A percentile compares a stretch with the other conserved stretches of the same genome.
Conservation (phyloP, 441 rosid genomes). For the Populus hybrid region DNA sequence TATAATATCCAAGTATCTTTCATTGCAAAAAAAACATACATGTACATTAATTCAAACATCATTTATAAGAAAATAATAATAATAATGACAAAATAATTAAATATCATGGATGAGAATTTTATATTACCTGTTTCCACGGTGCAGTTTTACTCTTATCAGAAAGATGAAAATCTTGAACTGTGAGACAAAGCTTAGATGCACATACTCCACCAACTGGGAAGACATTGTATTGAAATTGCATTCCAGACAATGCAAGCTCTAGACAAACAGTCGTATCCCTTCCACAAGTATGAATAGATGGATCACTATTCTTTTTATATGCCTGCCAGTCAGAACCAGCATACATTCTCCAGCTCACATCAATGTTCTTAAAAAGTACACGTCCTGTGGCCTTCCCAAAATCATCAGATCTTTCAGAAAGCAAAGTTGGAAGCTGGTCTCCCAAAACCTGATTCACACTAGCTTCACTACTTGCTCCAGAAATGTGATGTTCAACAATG, state of each 20-base stretch:
- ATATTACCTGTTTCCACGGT: constrained; percentile 81
- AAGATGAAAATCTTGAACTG: constrained; percentile 68
- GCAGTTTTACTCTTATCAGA: constrained; percentile 72
- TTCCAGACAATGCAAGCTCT: constrained; percentile 69
- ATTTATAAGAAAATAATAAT: constrained; percentile 6
- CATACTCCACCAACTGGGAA: constrained; percentile 66
- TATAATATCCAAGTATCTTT: constrained; percentile 79
- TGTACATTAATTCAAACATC: constrained; percentile 4
- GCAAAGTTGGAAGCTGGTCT: constrained; percentile 39
- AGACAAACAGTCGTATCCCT: constrained; percentile 64
- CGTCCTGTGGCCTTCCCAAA: constrained; percentile 50
- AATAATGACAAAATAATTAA: background rate
- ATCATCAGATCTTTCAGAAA: constrained; percentile 35
- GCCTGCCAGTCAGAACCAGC: constrained; percentile 84
- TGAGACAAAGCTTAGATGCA: constrained; percentile 70
- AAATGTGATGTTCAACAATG: constrained; percentile 82
- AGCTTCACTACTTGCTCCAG: constrained; percentile 57
- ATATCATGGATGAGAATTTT: constrained; percentile 10
- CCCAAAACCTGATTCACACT: constrained; percentile 40
- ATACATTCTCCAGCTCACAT: constrained; percentile 81
- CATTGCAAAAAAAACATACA: constrained; percentile 22
- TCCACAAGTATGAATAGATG: constrained; percentile 29
- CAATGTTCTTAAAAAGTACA: constrained; percentile 54
- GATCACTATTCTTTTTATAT: constrained; percentile 31
- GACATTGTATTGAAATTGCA: constrained; percentile 56